A percentile compares a stretch with the other conserved stretches of the same genome.
phyloP scores from a whole-genome alignment of 1,284 basidiomycete species.

The Pseudozyma sp. region DNA sequence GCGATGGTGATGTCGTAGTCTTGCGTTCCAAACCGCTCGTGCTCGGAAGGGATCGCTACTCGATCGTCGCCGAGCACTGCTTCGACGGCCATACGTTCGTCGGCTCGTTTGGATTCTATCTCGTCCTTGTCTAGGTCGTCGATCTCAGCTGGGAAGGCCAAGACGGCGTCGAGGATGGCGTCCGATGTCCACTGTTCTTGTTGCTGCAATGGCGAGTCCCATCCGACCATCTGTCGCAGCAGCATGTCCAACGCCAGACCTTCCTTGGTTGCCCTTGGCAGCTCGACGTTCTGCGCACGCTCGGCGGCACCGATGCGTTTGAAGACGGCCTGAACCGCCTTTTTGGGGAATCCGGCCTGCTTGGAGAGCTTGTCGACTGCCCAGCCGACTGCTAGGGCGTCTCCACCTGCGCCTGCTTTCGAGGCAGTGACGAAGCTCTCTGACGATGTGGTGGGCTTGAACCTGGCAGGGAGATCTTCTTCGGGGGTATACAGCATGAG shows the following conservation, averaged over 20 bases:
- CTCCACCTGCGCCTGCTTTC: slow-evolving; percentile 73
- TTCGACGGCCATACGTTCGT: slow-evolving; percentile 77
- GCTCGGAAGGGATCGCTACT: slow-evolving; percentile 52
- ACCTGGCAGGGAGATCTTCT: slow-evolving; percentile 76
- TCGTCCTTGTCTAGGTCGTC: slow-evolving; percentile 46
- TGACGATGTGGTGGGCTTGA: slow-evolving; percentile 74
- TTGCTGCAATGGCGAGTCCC: slow-evolving; percentile 16
- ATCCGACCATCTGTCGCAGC: slow-evolving; percentile 36
- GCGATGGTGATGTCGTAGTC: slow-evolving; percentile 66
- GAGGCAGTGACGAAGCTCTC: slow-evolving; percentile 75
- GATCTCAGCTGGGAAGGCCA: slow-evolving; percentile 13
- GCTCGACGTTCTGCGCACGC: slow-evolving; percentile 8
- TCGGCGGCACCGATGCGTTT: slow-evolving; percentile 23
- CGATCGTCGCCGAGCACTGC: slow-evolving; percentile 71
- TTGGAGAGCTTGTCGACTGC: slow-evolving; percentile 83
- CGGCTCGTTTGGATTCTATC: slow-evolving; percentile 72
- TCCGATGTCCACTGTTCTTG: slow-evolving; percentile 34
- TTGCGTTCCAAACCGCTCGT: slow-evolving; percentile 63
- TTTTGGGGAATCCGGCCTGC: slow-evolving; percentile 83
- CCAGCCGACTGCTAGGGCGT: slow-evolving; percentile 79
- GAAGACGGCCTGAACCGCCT: slow-evolving; percentile 76
- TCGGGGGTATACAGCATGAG: slow-evolving; percentile 80
- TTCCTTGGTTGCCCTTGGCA: slow-evolving; percentile 33
- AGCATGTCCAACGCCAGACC: slow-evolving; percentile 54
- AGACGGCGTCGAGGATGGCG: slow-evolving; percentile 18